Conservation (phyloP, 176 grass and related monocot genomes). For the Oryza longistaminata region DNA sequence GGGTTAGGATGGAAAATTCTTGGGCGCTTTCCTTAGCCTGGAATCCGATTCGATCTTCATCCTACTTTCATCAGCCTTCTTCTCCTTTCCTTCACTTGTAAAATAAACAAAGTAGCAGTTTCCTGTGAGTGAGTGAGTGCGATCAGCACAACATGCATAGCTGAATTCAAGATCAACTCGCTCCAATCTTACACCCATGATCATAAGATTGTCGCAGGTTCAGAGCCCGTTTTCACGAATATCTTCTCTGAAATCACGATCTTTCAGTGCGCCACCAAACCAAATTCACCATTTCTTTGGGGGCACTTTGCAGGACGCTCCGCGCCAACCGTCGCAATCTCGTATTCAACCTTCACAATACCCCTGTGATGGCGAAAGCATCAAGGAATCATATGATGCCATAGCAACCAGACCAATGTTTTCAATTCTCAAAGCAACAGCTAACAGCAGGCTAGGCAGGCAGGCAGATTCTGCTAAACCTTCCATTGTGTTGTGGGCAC, state of each 20-base stretch:
- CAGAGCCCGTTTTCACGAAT: no score
- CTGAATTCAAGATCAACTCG: neutral
- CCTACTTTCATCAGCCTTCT: neutral
- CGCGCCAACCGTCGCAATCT: neutral
- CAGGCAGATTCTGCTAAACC: neutral
- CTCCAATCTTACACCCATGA: no score
- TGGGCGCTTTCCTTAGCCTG: neutral
- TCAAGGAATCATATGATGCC: conserved; percentile 1
- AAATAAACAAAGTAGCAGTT: neutral
- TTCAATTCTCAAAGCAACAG: neutral
- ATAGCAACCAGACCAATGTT: neutral
- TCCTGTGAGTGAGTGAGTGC: neutral
- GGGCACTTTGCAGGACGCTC: neutral
- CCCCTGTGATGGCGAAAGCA: neutral
- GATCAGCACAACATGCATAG: neutral
- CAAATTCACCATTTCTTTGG: no score
- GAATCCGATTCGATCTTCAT: neutral
- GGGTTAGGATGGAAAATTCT: neutral
- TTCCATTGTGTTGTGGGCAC: neutral
- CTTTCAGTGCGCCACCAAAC: no score
- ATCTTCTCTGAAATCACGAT: no score
- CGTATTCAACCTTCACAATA: neutral
- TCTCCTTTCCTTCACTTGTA: neutral
- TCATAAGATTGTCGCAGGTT: no score
- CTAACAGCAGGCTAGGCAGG: neutral